Evolutionary conservation across 305 asterid genomes (phyloP), one percentile per base, ranked within the genome.

Genomic region (Withania somnifera): DNA sequence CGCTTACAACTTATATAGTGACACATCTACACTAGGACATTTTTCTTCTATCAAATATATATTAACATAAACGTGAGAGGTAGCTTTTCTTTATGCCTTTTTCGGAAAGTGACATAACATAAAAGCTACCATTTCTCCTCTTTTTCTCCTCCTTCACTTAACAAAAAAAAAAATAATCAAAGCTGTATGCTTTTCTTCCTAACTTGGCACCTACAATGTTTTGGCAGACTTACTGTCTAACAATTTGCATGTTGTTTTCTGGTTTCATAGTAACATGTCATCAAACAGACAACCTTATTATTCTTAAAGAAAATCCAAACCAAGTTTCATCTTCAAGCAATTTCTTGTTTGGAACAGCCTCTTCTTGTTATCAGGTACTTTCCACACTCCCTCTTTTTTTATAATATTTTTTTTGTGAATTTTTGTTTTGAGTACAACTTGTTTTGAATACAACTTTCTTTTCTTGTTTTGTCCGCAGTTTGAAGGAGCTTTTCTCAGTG

Each of bases 401-500:
- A 6, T 0, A 0, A 38, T 8, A 5, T 17, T 7, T 4, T 11
- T 38, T 1, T 7, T 7, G 8, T 19, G 67, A 2, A 1, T 19
- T 13, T 0, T 32, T 51, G 34, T 19, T 54, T 7, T 7, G 8
- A 20, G 30, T 36, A 19, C 3, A 2, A 78, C 1, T 32, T 51
- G 34, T 19, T 54, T 7, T 7, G 8, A 20, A n/a, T 36, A 19
- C 3, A 2, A 78, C 3, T 3, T 20, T 38, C 54, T 51, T 68
- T 51, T 11, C 13, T 75, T 51, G 61, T 36, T 24, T 79, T 11
- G 5, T 87, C 22, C 82, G 78, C 88, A 92, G 96, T 92, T 68
- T 71, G 96, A 92, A 88, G 94, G 94, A 79, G 93, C 94, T 34
- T 81, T 69, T 73, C 56, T 83, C 19, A 80, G 75, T 52, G 92